phyloP scores from a whole-genome alignment of 106 monocot species.

The Dendrobium huoshanense region DNA sequence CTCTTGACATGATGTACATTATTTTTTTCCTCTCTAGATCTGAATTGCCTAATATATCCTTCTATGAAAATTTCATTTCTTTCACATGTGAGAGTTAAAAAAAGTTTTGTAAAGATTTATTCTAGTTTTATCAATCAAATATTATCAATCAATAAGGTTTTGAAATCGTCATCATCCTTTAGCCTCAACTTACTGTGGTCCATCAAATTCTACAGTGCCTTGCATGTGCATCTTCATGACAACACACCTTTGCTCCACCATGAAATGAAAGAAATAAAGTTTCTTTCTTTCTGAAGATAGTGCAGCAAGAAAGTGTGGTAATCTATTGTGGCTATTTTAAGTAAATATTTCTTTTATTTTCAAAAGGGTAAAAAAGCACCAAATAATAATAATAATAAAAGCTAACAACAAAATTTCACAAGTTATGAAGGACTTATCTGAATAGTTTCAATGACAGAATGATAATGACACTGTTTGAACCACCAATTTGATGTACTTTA shows the following conservation, averaged over 20 bases:
- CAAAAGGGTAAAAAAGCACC: background rate
- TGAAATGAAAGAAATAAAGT: constrained; percentile 1
- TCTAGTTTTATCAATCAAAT: too few species aligned
- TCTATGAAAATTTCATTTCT: too few species aligned
- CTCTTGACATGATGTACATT: background rate
- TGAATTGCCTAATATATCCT: too few species aligned
- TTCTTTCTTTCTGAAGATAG: background rate
- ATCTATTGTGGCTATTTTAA: background rate
- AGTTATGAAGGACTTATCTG: background rate
- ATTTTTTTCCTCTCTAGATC: background rate
- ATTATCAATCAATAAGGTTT: too few species aligned
- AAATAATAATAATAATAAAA: background rate
- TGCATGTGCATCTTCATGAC: background rate
- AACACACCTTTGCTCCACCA: background rate
- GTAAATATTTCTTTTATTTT: background rate
- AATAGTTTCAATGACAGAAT: too few species aligned
- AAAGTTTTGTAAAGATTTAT: too few species aligned
- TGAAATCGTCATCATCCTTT: background rate
- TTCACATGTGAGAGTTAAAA: too few species aligned
- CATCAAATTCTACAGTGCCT: background rate
- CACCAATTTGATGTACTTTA: background rate
- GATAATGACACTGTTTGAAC: background rate
- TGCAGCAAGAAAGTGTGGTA: background rate
- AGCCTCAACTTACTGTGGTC: background rate
- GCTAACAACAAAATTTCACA: background rate